Evolutionary conservation across 305 asterid species (phyloP).

Genomic region (Fraxinus baroniana): DNA sequence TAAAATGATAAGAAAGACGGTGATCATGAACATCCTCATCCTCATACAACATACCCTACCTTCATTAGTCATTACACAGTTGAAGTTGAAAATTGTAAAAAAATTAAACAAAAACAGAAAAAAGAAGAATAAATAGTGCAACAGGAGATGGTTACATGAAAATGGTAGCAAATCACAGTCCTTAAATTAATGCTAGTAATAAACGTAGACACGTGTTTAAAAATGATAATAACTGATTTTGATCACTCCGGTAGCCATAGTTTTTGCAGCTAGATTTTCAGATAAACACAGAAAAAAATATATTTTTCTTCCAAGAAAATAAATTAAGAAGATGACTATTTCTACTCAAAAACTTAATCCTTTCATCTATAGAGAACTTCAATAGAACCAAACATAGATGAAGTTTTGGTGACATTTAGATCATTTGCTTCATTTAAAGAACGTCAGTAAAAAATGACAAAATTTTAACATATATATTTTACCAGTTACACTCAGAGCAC

Average conservation of each 20-base stretch:
- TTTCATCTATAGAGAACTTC: not conserved
- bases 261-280: not conserved
- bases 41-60: not conserved
- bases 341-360: constrained; percentile 1
- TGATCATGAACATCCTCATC: not conserved
- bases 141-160: not conserved
- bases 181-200: not conserved
- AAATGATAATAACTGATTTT: not conserved
- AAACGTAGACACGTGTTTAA: not conserved
- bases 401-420: not conserved
- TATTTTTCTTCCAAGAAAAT: not conserved
- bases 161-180: not conserved
- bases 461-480: constrained; percentile 18
- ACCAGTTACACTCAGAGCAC: constrained; percentile 85
- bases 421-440: not conserved
- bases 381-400: not conserved
- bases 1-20: not conserved
- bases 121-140: not conserved
- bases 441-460: constrained; percentile 13
- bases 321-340: not conserved
- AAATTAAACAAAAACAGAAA: not conserved
- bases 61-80: not conserved
- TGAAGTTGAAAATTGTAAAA: not conserved
- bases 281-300: not conserved
- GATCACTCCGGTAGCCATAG: not conserved